Percentiles rank a stretch among this genome's conserved stretches.
phyloP scores from a whole-genome alignment of 768 basidiomycete species.

The Mycena alexandri region DNA sequence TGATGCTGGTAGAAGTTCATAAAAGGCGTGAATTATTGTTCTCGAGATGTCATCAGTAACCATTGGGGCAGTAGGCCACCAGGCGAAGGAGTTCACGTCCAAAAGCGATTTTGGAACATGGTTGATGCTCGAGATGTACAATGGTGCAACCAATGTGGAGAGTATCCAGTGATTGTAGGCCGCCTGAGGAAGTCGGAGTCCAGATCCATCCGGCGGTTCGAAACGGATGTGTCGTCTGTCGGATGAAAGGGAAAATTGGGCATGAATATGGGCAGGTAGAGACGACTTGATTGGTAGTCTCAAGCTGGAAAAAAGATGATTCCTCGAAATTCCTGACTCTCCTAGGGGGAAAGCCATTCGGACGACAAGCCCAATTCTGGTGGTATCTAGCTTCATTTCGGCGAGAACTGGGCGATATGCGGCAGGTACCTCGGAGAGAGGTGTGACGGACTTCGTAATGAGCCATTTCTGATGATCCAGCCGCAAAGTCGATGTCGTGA shows the following conservation, averaged over 20 bases:
- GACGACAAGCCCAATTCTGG: constrained; percentile 28
- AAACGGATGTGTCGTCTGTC: constrained; percentile 40
- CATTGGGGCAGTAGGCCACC: constrained; percentile 32
- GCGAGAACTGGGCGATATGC: constrained; percentile 16
- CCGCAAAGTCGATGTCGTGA: constrained; percentile 11
- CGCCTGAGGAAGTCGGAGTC: constrained; percentile 33
- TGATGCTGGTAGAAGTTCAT: constrained; percentile 14
- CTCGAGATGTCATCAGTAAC: constrained; percentile 31
- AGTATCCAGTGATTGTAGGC: constrained; percentile 42
- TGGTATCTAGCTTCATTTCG: constrained; percentile 20
- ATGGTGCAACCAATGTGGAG: constrained; percentile 29
- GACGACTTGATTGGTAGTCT: constrained; percentile 38
- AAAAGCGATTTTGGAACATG: constrained; percentile 1
- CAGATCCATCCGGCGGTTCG: constrained; percentile 38
- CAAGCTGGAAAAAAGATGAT: constrained; percentile 39
- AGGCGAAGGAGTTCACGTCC: constrained; percentile 1
- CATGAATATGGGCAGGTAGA: constrained; percentile 39
- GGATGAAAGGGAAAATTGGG: constrained; percentile 39
- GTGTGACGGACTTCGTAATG: constrained; percentile 21
- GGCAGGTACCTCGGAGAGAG: constrained; percentile 22
- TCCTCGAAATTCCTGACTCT: background rate
- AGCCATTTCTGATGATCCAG: constrained; percentile 24
- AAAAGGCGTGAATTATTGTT: constrained; percentile 32
- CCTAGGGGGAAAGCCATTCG: constrained; percentile 26
- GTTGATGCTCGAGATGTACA: constrained; percentile 36